Conservation (phyloP, 371 early-diverging fungal genomes). For the Haplosporangium sp. region DNA sequence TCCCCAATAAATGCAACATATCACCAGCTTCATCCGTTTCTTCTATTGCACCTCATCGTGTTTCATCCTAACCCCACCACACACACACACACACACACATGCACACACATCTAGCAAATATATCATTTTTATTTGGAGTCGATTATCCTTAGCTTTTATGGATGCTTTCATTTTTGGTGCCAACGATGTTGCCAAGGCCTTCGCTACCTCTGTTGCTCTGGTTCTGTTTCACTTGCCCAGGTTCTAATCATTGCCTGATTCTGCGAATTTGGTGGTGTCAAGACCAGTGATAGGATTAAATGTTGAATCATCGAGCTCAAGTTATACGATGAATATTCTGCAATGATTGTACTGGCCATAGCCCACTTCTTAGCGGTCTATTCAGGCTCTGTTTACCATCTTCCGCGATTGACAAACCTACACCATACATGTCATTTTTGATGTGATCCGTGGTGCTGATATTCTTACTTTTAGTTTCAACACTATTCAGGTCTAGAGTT, state of each 20-base stretch:
- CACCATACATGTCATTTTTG: constrained; percentile 78
- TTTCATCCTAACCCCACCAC: too few species aligned
- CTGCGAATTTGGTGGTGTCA: constrained; percentile 86
- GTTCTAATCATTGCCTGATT: constrained; percentile 86
- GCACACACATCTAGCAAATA: too few species aligned
- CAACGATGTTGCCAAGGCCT: constrained; percentile 93
- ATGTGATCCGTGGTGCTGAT: constrained; percentile 86
- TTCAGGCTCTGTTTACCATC: constrained; percentile 84
- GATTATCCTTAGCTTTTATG: constrained; percentile 74
- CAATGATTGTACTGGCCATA: constrained; percentile 86
- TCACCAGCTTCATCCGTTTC: not conserved
- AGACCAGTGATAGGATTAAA: constrained; percentile 82
- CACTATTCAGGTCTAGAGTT: constrained; percentile 81
- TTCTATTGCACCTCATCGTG: not conserved
- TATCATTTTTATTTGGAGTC: constrained; percentile 76
- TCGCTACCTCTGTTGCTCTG: constrained; percentile 90
- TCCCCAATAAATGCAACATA: too few species aligned
- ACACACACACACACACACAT: too few species aligned
- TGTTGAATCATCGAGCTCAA: constrained; percentile 72
- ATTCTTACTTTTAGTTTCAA: constrained; percentile 77
- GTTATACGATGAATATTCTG: constrained; percentile 69
- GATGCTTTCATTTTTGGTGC: constrained; percentile 87
- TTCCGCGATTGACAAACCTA: constrained; percentile 69
- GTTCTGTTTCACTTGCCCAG: constrained; percentile 78
- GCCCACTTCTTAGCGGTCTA: constrained; percentile 79